Percentiles rank a stretch among this genome's conserved stretches.
phyloP scores from a whole-genome alignment of 2,329 filamentous ascomycete genomes.

The Claviceps citrina region DNA sequence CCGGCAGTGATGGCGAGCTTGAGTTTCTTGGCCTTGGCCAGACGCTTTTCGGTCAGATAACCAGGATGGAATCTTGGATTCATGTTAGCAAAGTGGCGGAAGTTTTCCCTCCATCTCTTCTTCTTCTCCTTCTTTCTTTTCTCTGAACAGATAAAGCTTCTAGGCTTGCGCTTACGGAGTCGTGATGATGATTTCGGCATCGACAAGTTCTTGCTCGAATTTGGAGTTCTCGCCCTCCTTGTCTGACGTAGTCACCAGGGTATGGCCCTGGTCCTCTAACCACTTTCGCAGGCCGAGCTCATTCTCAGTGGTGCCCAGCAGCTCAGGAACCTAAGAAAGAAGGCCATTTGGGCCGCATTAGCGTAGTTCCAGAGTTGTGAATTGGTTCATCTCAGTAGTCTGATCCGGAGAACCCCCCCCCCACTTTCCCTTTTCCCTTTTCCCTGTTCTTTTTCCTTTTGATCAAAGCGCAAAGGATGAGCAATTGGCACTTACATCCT shows the following conservation, averaged over 20 bases:
- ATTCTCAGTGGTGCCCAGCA: constrained; percentile 94
- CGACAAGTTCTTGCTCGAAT: constrained; percentile 90
- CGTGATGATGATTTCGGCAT: constrained; percentile 97
- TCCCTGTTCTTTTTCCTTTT: too few relatives aligned
- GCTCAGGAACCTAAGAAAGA: constrained; percentile 45
- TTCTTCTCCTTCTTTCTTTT: too few relatives aligned
- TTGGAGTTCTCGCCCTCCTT: constrained; percentile 88
- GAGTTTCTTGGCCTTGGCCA: constrained; percentile 96
- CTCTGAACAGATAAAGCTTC: background rate
- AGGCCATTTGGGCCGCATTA: background rate
- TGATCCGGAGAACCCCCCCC: too few relatives aligned
- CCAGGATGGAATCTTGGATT: constrained; percentile 76
- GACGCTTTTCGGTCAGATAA: constrained; percentile 90
- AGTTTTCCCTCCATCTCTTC: background rate
- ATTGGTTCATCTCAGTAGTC: background rate
- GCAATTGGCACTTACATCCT: constrained; percentile 44
- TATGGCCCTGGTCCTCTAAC: constrained; percentile 95
- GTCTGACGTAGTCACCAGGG: constrained; percentile 89
- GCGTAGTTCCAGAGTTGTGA: background rate
- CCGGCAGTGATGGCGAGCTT: constrained; percentile 94
- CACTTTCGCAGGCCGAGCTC: constrained; percentile 94
- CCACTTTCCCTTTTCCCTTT: too few relatives aligned
- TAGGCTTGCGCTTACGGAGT: constrained; percentile 49
- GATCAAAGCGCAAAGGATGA: background rate
- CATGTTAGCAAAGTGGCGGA: background rate